phyloP scores from a whole-genome alignment of 2,329 filamentous ascomycete genomes.

The Alternaria sp. region DNA sequence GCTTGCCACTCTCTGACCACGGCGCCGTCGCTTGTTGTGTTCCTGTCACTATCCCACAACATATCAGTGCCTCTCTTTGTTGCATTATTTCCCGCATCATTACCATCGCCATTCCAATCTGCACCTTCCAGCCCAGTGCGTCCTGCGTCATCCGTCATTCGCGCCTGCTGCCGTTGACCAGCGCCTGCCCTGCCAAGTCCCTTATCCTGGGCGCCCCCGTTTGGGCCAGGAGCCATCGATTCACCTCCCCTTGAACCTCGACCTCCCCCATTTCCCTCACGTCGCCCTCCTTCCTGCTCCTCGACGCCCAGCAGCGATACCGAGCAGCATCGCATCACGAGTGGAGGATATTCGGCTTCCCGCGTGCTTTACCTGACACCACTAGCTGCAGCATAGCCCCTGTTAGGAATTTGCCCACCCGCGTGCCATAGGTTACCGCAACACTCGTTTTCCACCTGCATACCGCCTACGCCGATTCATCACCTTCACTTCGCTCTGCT shows the following conservation, averaged over 20 bases:
- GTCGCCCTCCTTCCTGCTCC: slow-evolving; percentile 21
- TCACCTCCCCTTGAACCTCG: slow-evolving; percentile 11
- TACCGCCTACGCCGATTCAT: slow-evolving; percentile 1
- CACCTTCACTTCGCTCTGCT: slow-evolving; percentile 22
- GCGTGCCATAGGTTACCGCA: slow-evolving; percentile 39
- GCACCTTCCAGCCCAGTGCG: neutral
- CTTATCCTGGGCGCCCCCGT: slow-evolving; percentile 17
- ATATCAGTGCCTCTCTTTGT: neutral
- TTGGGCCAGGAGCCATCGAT: slow-evolving; percentile 28
- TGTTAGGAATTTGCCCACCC: slow-evolving; percentile 27
- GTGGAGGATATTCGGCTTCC: slow-evolving; percentile 16
- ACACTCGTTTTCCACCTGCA: slow-evolving; percentile 30
- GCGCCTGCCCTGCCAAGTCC: slow-evolving; percentile 25
- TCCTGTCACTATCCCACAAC: neutral
- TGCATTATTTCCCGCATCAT: slow-evolving; percentile 1
- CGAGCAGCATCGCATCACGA: slow-evolving; percentile 21
- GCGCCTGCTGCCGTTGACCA: slow-evolving; percentile 18
- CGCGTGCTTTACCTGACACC: slow-evolving; percentile 37
- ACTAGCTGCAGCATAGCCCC: slow-evolving; percentile 14
- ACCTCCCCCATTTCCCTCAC: slow-evolving; percentile 10
- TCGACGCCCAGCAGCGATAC: slow-evolving; percentile 30
- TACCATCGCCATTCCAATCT: neutral
- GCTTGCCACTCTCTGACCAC: slow-evolving; percentile 10
- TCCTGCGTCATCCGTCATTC: slow-evolving; percentile 8
- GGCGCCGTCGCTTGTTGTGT: slow-evolving; percentile 2